Conservation (phyloP, 2,329 filamentous ascomycete genomes). For the Talaromyces sp. region DNA sequence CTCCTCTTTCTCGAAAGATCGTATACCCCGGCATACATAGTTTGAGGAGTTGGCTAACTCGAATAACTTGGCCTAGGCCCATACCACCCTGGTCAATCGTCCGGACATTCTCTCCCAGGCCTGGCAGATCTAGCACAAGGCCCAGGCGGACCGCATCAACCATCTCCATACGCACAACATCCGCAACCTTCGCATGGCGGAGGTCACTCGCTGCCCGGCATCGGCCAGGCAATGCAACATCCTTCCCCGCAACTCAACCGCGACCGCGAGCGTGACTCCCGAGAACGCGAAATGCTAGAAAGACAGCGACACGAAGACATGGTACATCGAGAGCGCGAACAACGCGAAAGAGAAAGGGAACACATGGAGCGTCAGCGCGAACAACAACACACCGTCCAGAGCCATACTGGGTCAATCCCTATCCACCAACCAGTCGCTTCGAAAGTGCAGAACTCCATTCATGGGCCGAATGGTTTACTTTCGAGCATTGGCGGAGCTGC, state of each 20-base stretch:
- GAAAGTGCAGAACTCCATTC: slow-evolving; percentile 72
- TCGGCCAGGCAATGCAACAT: slow-evolving; percentile 40
- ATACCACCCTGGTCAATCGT: slow-evolving; percentile 40
- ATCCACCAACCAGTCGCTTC: slow-evolving; percentile 92
- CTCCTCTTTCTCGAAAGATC: not conserved
- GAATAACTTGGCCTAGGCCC: slow-evolving; percentile 28
- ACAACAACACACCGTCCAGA: slow-evolving; percentile 71
- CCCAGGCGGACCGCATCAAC: slow-evolving; percentile 37
- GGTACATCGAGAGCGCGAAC: slow-evolving; percentile 53
- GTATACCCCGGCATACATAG: not conserved
- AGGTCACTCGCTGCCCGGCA: slow-evolving; percentile 37
- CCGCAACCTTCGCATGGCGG: slow-evolving; percentile 32
- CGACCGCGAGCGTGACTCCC: slow-evolving; percentile 47
- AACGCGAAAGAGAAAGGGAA: slow-evolving; percentile 47
- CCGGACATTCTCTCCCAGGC: slow-evolving; percentile 43
- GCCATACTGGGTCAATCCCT: slow-evolving; percentile 78
- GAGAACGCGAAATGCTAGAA: slow-evolving; percentile 50
- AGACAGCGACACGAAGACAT: slow-evolving; percentile 53
- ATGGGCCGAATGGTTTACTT: slow-evolving; percentile 85
- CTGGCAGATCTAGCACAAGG: slow-evolving; percentile 44
- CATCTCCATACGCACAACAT: slow-evolving; percentile 41
- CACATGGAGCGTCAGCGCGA: slow-evolving; percentile 51
- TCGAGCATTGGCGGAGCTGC: slow-evolving; percentile 62
- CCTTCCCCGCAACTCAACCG: slow-evolving; percentile 40
- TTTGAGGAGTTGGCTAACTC: not conserved